Percentiles rank a stretch among this genome's conserved stretches.
phyloP scores from a whole-genome alignment of 208 protist species.

The Lotmaria passim region DNA sequence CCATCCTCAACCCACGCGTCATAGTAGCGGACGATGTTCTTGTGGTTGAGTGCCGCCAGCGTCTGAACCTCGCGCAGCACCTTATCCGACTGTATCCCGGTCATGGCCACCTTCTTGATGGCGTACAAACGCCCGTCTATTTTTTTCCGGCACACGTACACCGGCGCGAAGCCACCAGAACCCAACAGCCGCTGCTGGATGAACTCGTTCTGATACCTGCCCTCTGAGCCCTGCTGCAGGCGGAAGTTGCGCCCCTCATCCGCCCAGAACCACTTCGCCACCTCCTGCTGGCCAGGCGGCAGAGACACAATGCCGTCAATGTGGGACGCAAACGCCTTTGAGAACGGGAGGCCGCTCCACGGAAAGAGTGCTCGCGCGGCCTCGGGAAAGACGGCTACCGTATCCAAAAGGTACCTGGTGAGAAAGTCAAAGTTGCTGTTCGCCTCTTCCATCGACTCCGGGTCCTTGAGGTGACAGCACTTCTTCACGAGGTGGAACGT shows the following conservation, averaged over 20 bases:
- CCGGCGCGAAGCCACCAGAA: conserved; percentile 81
- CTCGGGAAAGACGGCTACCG: conserved; percentile 53
- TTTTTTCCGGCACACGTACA: conserved; percentile 88
- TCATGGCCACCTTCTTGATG: conserved; percentile 86
- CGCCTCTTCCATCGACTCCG: conserved; percentile 77
- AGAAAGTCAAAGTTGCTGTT: conserved; percentile 71
- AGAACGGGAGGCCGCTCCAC: conserved; percentile 66
- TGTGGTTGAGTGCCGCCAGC: conserved; percentile 77
- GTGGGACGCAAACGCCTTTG: conserved; percentile 46
- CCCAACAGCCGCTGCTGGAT: conserved; percentile 80
- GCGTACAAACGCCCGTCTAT: conserved; percentile 83
- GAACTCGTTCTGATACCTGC: conserved; percentile 81
- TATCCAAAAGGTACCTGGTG: conserved; percentile 58
- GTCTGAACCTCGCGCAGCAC: conserved; percentile 82
- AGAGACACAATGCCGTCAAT: conserved; percentile 37
- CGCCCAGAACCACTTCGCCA: conserved; percentile 84
- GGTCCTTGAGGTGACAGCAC: conserved; percentile 80
- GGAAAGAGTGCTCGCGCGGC: conserved; percentile 48
- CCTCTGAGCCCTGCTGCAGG: conserved; percentile 56
- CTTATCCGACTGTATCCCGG: conserved; percentile 57
- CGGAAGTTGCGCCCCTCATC: conserved; percentile 54
- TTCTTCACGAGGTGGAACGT: conserved; percentile 76
- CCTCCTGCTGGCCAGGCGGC: conserved; percentile 31
- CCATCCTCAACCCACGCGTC: conserved; percentile 89
- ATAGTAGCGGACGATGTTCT: conserved; percentile 90